These are phyloP conservation scores for Saccharomycopsis schoenii DNA, from an alignment of 805 yeast genomes.

Conservation along the genomic window DNA sequence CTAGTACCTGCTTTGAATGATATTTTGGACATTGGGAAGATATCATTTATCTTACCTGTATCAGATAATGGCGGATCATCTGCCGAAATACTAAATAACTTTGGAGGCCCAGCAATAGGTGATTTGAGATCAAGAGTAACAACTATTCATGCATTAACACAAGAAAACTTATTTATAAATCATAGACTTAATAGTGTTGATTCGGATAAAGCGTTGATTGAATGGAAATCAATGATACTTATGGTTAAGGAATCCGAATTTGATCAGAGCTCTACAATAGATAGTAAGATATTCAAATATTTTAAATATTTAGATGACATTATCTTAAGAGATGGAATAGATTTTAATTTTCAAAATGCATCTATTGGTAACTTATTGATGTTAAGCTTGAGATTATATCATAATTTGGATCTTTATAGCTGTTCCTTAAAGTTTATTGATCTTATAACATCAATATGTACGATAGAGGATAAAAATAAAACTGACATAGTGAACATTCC, in stretches of 20 bases:
- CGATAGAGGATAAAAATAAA: not conserved
- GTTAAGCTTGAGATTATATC: constrained; percentile 71
- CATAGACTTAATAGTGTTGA: constrained; percentile 26
- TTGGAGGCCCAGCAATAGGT: constrained; percentile 95
- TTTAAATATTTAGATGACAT: constrained; percentile 27
- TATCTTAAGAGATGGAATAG: constrained; percentile 46
- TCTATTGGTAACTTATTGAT: constrained; percentile 78
- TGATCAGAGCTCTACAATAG: not conserved
- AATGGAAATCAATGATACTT: constrained; percentile 53
- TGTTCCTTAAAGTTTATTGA: constrained; percentile 9
- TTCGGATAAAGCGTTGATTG: constrained; percentile 40
- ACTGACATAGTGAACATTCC: not conserved
- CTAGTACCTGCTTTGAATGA: constrained; percentile 48
- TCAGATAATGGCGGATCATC: constrained; percentile 95
- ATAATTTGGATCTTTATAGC: constrained; percentile 29
- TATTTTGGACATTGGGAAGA: constrained; percentile 28
- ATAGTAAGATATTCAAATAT: not conserved
- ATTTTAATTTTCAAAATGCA: constrained; percentile 67
- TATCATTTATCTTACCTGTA: constrained; percentile 69
- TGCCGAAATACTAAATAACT: constrained; percentile 71
- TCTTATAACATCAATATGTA: constrained; percentile 6
- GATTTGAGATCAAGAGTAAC: constrained; percentile 79
- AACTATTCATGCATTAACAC: constrained; percentile 44
- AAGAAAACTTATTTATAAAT: constrained; percentile 20
- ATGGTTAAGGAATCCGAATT: not conserved